Base-by-base conservation (phyloP, 257 asterid genomes). In the Galeopsis tetrahit region DNA sequence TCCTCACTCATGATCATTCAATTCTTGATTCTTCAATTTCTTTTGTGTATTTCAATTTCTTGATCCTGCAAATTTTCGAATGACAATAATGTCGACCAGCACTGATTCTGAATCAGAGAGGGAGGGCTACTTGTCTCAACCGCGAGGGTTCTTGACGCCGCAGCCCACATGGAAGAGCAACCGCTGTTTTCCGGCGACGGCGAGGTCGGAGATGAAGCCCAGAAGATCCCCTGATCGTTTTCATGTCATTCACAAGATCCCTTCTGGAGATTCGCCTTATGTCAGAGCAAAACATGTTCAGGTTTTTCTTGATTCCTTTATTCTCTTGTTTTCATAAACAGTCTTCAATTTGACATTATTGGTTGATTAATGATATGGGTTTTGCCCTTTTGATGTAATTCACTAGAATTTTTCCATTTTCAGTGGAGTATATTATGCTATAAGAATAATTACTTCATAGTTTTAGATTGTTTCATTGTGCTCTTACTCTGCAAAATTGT, bases 211-310 rank as follows among this genome's bases (percentile, higher is more conserved):
- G 58, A 81, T 58, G 87, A 84, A 83, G 70, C 85, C 86, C 14
- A 68, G 75, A 65, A 80, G 75, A 68, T 60, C 86, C 3, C 75
- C 81, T 31, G 88, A 83, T 61, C 77, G 66, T 14, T 92, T 83
- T 65, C 96, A 91, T 77, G 80, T 85, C 61, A 51, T 87, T 75
- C 96, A 90, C 66, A 95, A 92, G 63, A 88, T 95, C 68, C 99
- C 99, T 68, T 71, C 90, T 5, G 98, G 90, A 13, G 90, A 92
- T 61, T 95, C 99, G 42, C 97, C 98, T 1, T 95, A 95, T 68
- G 93, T 88, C 35, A 80, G 84, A 72, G 99, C 99, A 33, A 95
- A 95, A 69, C 93, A 81, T 55, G 97, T 85, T 62, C 99, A 95
- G 96, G 4, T 10, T 55, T 15, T 48, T 48, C 17, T 40, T 42